Base-by-base conservation (phyloP, 441 rosid genomes). In the Populus hybrid region DNA sequence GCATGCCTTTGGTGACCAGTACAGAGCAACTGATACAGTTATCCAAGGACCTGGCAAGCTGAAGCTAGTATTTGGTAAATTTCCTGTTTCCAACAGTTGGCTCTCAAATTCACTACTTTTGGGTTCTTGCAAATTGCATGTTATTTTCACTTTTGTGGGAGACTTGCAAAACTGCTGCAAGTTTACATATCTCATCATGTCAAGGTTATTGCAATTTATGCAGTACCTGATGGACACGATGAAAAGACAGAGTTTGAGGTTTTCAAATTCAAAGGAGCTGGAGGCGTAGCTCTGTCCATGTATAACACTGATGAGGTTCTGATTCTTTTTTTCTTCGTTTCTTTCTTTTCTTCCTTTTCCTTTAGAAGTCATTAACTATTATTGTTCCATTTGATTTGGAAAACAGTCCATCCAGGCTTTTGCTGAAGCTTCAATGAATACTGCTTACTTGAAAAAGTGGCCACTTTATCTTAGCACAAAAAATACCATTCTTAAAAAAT, bases 391-490 rank as follows among this genome's bases (percentile, higher is more conserved):
- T 81, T 77, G 38, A 26, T 40, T 79, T 80, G 83, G 71, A 28
- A 73, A 61, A 79, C 91, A 93, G 99, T 95, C 98, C 32, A 92
- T 95, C 69, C 85, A 23, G 78, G 89, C 98, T 81, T 95, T 95
- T 89, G 97, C 97, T 26, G 96, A 95, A 86, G 89, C 95, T 75
- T 95, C 98, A 11, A 91, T 95, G 98, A 89, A 80, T 88, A 95
- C 94, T 72, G 97, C 98, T 80, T 90, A 90, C 82, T 88, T 86
- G 90, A 95, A 95, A 84, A 95, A 87, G 75, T 93, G 96, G 97
- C 99, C 99, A 8, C 97, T 95, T 76, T 95, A 92, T 88, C 97
- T 95, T 78, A 91, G 97, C 90, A 95, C 99, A 69, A 93, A 95
- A 84, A 95, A 95, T 81, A 93, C 98, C 79, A 95, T 95, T 83